Evolutionary conservation across 495 filamentous ascomycete species (phyloP), one percentile per base, ranked within the genome.

Genomic region (Hyaloscypha bicolor): DNA sequence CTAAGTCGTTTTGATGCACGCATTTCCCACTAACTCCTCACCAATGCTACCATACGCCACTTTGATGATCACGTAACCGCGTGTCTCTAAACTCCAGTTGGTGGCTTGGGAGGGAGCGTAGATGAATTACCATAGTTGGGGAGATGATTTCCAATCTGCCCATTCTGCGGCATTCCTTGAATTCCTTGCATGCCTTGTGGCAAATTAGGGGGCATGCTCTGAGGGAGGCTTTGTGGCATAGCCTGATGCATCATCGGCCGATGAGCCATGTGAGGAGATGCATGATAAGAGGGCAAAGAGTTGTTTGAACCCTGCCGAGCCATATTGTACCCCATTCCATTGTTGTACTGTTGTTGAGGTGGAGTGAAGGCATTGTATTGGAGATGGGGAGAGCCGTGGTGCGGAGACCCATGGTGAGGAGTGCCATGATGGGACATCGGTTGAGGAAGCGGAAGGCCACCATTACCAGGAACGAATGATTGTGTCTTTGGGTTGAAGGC

Each of bases 401-500:
- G 79, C 4, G 76, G 67, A 31, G 71, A 73, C 8, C 71, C 71
- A 55, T 73, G 71, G 37, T 71, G 72, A 37, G 72, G 72, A 37
- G 74, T 65, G n/a, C 69, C 65, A 48, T 79, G 75, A 71, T 79
- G 80, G 6, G 77, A 76, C 55, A 78, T 72, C 1, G 74, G 73
- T 30, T 80, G 77, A 30, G 76, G 81, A 53, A 71, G 63, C 57
- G 81, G 75, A 25, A 74, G 72, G 70, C 84, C 81, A 21, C 78
- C 74, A 69, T 71, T 81, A 11, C 84, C 82, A 25, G 94, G 94
- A 52, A 97, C 85, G 73, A 97, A 97, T 3, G 92, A 88, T 66
- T 93, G 90, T 12, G 91, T 97, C 76, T 96, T 93, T 0, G 94
- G 94, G 71, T 97, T 97, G 81, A 97, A 97, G 25, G 90, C 85